phyloP scores from a whole-genome alignment of 2,329 filamentous ascomycete genomes.

The Calonectria pseudoturangicola region DNA sequence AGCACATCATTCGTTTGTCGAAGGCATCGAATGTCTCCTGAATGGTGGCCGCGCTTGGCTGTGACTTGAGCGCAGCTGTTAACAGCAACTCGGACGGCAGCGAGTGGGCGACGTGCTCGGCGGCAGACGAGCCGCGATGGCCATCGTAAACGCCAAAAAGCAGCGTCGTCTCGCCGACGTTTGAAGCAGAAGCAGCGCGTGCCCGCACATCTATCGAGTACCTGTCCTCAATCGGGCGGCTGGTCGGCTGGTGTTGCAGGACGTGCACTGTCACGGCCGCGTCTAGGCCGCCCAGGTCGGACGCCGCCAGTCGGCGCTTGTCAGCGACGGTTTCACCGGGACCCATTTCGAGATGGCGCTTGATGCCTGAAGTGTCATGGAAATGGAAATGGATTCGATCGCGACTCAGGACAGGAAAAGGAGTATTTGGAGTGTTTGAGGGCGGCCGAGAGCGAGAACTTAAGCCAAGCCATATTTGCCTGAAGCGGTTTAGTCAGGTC shows the following conservation, averaged over 20 bases:
- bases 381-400: background rate
- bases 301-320: background rate
- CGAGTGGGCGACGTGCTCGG: conserved; percentile 11
- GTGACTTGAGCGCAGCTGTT: background rate
- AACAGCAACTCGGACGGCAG: conserved; percentile 25
- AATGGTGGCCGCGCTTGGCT: background rate
- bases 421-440: background rate
- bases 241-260: conserved; percentile 27
- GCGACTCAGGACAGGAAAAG: background rate
- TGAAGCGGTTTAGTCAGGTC: background rate
- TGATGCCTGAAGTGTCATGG: too few relatives aligned
- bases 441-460: conserved; percentile 9
- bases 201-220: conserved; percentile 24
- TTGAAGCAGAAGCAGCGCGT: background rate
- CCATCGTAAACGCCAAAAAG: conserved; percentile 31
- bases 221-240: conserved; percentile 31
- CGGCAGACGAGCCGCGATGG: conserved; percentile 30
- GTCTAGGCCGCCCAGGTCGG: background rate
- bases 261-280: conserved; percentile 16
- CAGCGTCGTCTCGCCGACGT: background rate
- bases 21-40: conserved; percentile 13
- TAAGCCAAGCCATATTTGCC: background rate
- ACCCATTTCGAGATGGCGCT: background rate
- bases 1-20: conserved; percentile 19
- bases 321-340: conserved; percentile 14